Conservation (phyloP, 2,329 filamentous ascomycete genomes). For the Aspergillus ustus region DNA sequence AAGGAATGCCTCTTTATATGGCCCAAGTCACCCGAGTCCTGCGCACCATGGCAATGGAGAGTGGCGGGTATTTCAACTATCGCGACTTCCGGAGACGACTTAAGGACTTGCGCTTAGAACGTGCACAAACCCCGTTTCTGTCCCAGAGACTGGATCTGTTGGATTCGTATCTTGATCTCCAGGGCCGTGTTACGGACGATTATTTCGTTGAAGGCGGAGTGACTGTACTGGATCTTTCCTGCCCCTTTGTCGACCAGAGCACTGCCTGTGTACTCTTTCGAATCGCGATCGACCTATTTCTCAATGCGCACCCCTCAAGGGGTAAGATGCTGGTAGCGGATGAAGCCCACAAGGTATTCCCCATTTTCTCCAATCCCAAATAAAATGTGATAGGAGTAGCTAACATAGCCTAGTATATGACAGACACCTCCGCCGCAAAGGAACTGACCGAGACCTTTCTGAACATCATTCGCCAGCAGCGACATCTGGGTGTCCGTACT, state of each 20-base stretch:
- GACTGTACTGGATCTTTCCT: conserved; percentile 74
- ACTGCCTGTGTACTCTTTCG: conserved; percentile 75
- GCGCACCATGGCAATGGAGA: conserved; percentile 53
- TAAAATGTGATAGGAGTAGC: neutral
- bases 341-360: conserved; percentile 72
- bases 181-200: conserved; percentile 10
- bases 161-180: conserved; percentile 64
- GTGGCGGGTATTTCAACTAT: conserved; percentile 53
- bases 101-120: conserved; percentile 45
- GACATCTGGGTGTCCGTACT: conserved; percentile 67
- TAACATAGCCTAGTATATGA: conserved; percentile 21
- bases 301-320: conserved; percentile 56
- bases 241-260: conserved; percentile 69
- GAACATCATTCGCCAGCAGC: conserved; percentile 67
- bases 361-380: no score
- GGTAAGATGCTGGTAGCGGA: conserved; percentile 72
- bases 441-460: conserved; percentile 64
- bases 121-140: conserved; percentile 60
- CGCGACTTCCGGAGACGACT: conserved; percentile 46
- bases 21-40: conserved; percentile 53
- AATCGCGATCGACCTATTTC: conserved; percentile 69
- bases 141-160: conserved; percentile 64
- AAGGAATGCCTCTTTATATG: conserved; percentile 56
- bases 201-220: conserved; percentile 22
- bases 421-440: conserved; percentile 18